Evolutionary conservation across 805 yeast species (phyloP).

Genomic region (Wilhelminamyces savonicus): DNA sequence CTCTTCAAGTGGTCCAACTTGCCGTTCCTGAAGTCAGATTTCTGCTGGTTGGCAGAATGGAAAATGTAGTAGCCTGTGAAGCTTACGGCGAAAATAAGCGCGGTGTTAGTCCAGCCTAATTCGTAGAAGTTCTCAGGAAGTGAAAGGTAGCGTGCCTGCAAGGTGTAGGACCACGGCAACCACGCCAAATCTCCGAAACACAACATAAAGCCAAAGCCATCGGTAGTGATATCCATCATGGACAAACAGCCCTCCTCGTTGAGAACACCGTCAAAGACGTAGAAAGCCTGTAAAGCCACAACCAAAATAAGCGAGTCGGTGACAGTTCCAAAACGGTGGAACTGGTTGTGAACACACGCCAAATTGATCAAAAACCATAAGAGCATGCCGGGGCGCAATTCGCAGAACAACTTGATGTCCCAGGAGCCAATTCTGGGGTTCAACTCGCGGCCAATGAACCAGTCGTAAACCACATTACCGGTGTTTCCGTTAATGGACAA

Average conservation of each 20-base stretch:
- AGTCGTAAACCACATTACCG: constrained; percentile 69
- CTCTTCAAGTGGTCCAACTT: constrained; percentile 53
- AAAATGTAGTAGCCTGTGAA: constrained; percentile 72
- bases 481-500: constrained; percentile 86
- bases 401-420: constrained; percentile 90
- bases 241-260: constrained; percentile 86
- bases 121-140: constrained; percentile 45
- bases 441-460: constrained; percentile 96
- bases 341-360: constrained; percentile 79
- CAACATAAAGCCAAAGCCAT: constrained; percentile 96
- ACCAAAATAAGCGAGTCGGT: constrained; percentile 70
- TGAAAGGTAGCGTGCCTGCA: constrained; percentile 80
- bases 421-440: constrained; percentile 83
- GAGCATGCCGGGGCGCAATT: constrained; percentile 89
- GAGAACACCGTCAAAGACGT: constrained; percentile 85
- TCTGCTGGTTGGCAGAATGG: constrained; percentile 78
- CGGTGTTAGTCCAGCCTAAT: constrained; percentile 38
- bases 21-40: constrained; percentile 77
- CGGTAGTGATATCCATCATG: constrained; percentile 95
- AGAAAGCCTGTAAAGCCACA: constrained; percentile 65
- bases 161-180: constrained; percentile 85
- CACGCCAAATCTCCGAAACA: constrained; percentile 90
- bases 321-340: constrained; percentile 49
- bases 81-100: constrained; percentile 43
- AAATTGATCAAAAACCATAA: constrained; percentile 77